Evolutionary conservation across 192 early-diverging fungal species (phyloP), one percentile per base, ranked within the genome.

Genomic region (Dissophora globulifera): DNA sequence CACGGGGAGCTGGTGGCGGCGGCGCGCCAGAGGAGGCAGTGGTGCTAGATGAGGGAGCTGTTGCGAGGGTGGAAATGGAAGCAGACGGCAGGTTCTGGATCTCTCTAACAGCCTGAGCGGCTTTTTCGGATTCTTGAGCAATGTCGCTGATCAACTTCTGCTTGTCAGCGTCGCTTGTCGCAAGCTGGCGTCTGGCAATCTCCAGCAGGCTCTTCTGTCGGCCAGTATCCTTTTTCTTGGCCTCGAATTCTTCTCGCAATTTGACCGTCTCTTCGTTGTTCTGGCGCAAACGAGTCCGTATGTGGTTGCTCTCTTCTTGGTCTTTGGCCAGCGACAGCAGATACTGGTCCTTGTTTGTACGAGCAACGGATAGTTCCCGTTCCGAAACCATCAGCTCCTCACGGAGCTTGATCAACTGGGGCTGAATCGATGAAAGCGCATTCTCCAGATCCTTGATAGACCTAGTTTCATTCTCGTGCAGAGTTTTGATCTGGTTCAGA

Each of bases 121-220:
- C 58, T 27, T 66, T 66, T 15, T 65, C 79, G 13, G 72, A 35
- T n/a, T 70, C 75, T 15, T 86, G 71, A 11, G 69, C 75, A 40
- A 83, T 63, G 47, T 93, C 83, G 17, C 67, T 63, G 42, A 89
- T 71, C 40, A 89, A 50, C 48, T 84, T 81, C 55, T 91, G 83
- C 49, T 90, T 83, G 45, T 93, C 89, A 12, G 76, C 80, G 26
- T 89, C 87, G 22, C 87, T 86, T 38, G 81, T 79, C 1, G 79
- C 65, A 9, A 92, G 68, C 52, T 89, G 83, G 47, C 89, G 81
- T 38, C 83, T 80, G 47, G 91, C 90, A 57, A 93, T 86, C 70
- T 89, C 89, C 7, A 89, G 54, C 46, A 86, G 59, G 49, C 86
- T 81, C 50, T 82, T 74, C 48, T 91, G 88, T 38, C 88, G 80